phyloP scores from a whole-genome alignment of 306 rosid species.

The Ormosia emarginata region DNA sequence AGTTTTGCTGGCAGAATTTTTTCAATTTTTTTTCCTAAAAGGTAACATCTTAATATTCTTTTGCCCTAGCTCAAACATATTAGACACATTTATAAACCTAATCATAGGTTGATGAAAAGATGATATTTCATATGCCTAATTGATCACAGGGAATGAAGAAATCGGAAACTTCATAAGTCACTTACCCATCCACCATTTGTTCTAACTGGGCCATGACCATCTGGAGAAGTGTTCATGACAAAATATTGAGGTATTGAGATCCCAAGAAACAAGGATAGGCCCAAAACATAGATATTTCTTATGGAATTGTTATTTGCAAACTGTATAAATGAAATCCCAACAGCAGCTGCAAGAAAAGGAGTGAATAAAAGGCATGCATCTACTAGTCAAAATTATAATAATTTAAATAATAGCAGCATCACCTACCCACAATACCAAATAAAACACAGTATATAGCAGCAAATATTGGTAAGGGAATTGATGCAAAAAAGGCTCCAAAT shows the following conservation, averaged over 20 bases:
- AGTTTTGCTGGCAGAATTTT: neutral
- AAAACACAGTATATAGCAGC: slow-evolving; percentile 90
- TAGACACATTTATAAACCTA: neutral
- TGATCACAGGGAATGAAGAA: neutral
- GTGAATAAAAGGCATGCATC: neutral
- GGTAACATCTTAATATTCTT: neutral
- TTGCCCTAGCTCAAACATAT: neutral
- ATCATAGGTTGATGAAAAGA: neutral
- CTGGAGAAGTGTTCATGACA: slow-evolving; percentile 45
- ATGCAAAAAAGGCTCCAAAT: slow-evolving; percentile 94
- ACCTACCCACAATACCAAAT: slow-evolving; percentile 82
- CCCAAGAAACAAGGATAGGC: slow-evolving; percentile 79
- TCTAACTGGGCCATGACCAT: slow-evolving; percentile 83
- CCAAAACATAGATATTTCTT: slow-evolving; percentile 79
- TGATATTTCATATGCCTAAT: neutral
- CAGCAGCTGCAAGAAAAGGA: slow-evolving; percentile 58
- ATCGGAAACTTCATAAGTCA: neutral
- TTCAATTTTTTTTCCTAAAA: neutral
- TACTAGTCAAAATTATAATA: neutral
- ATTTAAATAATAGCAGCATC: neutral
- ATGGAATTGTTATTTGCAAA: slow-evolving; percentile 68
- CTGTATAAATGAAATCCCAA: slow-evolving; percentile 72
- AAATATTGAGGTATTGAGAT: slow-evolving; percentile 93
- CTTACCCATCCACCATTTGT: slow-evolving; percentile 91
- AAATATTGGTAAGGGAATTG: slow-evolving; percentile 83